Conservation (phyloP, 2,329 filamentous ascomycete genomes). For the Cladosporium sp. region DNA sequence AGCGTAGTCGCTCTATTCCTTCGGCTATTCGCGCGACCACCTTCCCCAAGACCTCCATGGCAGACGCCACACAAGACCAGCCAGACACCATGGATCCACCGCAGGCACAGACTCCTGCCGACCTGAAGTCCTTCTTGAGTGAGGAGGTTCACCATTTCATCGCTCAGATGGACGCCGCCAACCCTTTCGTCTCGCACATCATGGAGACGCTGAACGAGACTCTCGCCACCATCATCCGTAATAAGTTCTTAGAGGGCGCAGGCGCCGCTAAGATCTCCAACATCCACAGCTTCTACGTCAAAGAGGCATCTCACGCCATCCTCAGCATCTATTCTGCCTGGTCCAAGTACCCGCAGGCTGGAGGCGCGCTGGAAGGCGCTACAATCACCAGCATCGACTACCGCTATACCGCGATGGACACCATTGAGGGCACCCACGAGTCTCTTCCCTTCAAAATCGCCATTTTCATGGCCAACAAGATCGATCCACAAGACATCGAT, state of each 20-base stretch:
- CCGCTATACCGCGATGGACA: not conserved
- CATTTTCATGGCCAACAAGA: not conserved
- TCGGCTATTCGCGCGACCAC: too few relatives aligned
- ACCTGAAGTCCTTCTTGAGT: not conserved
- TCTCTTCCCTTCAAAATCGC: not conserved
- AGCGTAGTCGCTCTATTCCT: not conserved
- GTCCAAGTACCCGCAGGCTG: not conserved
- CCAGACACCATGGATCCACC: not conserved
- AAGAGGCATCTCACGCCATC: not conserved
- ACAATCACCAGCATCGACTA: not conserved
- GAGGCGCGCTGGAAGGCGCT: not conserved
- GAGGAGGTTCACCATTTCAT: not conserved
- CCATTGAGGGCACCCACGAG: not conserved
- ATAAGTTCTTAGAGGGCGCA: not conserved
- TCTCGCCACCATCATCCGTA: not conserved
- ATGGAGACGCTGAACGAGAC: not conserved
- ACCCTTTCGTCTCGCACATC: not conserved
- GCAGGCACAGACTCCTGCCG: not conserved
- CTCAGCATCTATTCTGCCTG: constrained; percentile 5
- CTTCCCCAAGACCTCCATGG: not conserved
- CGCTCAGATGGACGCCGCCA: not conserved
- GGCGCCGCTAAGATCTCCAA: not conserved
- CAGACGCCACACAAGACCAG: too few relatives aligned
- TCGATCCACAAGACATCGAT: not conserved
- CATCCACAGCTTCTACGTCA: not conserved